These are phyloP conservation scores for Akanthomyces uredinophilus DNA, from an alignment of 2,329 filamentous ascomycete species.

Conservation along the genomic window DNA sequence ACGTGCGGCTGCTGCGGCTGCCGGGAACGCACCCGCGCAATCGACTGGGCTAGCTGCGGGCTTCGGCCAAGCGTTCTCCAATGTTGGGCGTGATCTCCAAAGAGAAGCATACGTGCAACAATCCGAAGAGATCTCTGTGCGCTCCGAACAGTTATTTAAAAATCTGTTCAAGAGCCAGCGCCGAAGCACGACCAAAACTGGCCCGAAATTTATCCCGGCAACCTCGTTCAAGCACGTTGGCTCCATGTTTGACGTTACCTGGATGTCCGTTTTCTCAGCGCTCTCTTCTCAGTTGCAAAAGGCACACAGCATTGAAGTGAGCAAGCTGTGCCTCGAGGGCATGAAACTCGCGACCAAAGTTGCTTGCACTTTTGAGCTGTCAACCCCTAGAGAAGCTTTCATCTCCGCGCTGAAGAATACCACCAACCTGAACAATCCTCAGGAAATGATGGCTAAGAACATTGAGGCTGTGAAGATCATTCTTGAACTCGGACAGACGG, in stretches of 20 bases:
- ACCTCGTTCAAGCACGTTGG: constrained; percentile 93
- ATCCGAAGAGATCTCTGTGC: constrained; percentile 79
- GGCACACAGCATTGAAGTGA: constrained; percentile 85
- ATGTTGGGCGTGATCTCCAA: constrained; percentile 85
- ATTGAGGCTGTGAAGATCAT: constrained; percentile 89
- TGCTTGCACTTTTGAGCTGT: constrained; percentile 85
- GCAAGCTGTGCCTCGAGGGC: constrained; percentile 88
- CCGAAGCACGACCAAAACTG: constrained; percentile 64
- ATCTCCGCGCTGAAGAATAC: constrained; percentile 88
- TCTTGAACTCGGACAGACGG: constrained; percentile 85
- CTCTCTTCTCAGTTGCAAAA: constrained; percentile 92
- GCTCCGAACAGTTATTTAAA: constrained; percentile 82
- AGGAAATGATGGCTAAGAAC: constrained; percentile 93
- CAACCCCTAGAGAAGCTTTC: constrained; percentile 91
- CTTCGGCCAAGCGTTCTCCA: constrained; percentile 83
- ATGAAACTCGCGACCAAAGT: constrained; percentile 92
- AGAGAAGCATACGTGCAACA: constrained; percentile 91
- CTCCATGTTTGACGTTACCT: constrained; percentile 97
- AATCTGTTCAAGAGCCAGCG: constrained; percentile 86
- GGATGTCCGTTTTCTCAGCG: constrained; percentile 98
- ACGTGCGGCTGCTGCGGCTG: constrained; percentile 78
- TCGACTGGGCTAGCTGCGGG: constrained; percentile 71
- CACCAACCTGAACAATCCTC: constrained; percentile 91
- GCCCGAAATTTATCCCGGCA: constrained; percentile 79
- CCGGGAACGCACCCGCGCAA: constrained; percentile 56